These are phyloP conservation scores for Talaromyces trachyspermus DNA, from an alignment of 495 filamentous ascomycete genomes.

Conservation along the genomic window DNA sequence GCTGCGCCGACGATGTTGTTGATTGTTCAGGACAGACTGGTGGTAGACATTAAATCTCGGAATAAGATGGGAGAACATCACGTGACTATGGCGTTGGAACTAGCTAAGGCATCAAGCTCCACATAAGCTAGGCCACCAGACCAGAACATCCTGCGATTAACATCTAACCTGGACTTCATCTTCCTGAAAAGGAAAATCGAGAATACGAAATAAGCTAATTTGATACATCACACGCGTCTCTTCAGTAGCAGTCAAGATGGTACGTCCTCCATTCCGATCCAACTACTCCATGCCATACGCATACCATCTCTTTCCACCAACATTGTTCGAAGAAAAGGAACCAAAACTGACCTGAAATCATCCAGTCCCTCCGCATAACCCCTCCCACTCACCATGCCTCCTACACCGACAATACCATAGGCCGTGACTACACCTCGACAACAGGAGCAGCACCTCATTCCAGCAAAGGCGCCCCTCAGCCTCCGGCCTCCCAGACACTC, in stretches of 20 bases:
- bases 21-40: neutral
- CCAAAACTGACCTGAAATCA: neutral
- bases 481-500: slow-evolving; percentile 83
- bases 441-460: slow-evolving; percentile 25
- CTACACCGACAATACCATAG: slow-evolving; percentile 50
- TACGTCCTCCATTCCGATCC: neutral
- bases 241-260: neutral
- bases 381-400: slow-evolving; percentile 54
- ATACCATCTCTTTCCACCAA: too few species aligned
- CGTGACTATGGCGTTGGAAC: too few species aligned
- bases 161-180: too few species aligned
- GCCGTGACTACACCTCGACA: slow-evolving; percentile 25
- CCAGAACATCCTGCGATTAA: neutral
- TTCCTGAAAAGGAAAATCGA: too few species aligned
- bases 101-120: neutral
- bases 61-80: too few species aligned
- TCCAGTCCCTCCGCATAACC: slow-evolving; percentile 81
- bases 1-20: neutral
- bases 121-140: slow-evolving; percentile 5
- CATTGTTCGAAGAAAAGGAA: too few species aligned
- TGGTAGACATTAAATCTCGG: neutral
- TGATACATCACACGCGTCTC: too few species aligned
- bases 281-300: neutral
- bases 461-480: slow-evolving; percentile 69
- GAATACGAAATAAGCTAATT: too few species aligned